These are phyloP conservation scores for Stagonosporopsis tanaceti DNA, from an alignment of 2,329 filamentous ascomycete genomes.

Conservation along the genomic window DNA sequence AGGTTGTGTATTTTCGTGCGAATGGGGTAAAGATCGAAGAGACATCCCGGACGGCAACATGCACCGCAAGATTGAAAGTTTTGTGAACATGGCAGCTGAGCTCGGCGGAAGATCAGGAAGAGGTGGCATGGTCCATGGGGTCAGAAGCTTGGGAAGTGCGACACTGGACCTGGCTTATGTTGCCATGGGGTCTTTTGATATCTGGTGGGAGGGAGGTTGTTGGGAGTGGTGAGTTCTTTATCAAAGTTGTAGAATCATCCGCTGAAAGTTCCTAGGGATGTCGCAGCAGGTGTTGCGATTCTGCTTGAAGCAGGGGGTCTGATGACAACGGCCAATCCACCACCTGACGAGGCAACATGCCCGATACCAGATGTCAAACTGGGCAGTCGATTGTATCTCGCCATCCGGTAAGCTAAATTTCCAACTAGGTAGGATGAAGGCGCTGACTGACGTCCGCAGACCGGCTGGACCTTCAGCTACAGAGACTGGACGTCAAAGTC, in stretches of 20 bases:
- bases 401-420: constrained; percentile 62
- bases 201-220: constrained; percentile 84
- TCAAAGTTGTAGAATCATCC: neutral
- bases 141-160: constrained; percentile 75
- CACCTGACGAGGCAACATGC: constrained; percentile 63
- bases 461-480: constrained; percentile 68
- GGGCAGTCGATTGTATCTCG: constrained; percentile 74
- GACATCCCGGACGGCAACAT: constrained; percentile 73
- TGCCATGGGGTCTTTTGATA: constrained; percentile 78
- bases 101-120: constrained; percentile 67
- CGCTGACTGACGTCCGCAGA: constrained; percentile 47
- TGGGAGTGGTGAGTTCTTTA: constrained; percentile 73
- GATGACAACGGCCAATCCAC: constrained; percentile 77
- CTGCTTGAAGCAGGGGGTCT: constrained; percentile 77
- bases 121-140: constrained; percentile 81
- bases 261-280: constrained; percentile 63
- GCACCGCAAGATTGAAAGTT: constrained; percentile 75
- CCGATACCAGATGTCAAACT: constrained; percentile 67
- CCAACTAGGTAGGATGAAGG: neutral
- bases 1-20: constrained; percentile 76
- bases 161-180: constrained; percentile 78
- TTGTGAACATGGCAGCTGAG: constrained; percentile 77
- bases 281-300: constrained; percentile 77
- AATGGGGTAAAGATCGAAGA: constrained; percentile 80
- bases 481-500: constrained; percentile 71